A percentile compares a stretch with the other conserved stretches of the same genome.
Evolutionary conservation across 495 filamentous ascomycete species (phyloP).

Genomic region (Symbiotaphrina buchneri): DNA sequence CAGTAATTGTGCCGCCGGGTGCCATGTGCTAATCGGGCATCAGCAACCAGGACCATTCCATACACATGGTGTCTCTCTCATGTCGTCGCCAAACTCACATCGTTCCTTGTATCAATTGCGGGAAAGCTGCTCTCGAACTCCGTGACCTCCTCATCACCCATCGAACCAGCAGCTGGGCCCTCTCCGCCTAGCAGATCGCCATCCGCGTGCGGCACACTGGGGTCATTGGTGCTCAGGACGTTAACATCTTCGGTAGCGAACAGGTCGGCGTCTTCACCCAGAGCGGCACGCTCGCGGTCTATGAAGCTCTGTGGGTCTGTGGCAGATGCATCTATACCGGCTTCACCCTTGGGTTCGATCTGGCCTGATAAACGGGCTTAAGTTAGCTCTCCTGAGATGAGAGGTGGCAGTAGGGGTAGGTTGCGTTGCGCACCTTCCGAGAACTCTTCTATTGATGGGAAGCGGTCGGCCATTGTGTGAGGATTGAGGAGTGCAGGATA

Average conservation of each 20-base stretch:
- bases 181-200: constrained; percentile 51
- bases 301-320: constrained; percentile 88
- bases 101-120: constrained; percentile 53
- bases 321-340: constrained; percentile 19
- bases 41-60: background rate
- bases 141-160: constrained; percentile 25
- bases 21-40: constrained; percentile 39
- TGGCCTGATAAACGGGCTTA: background rate
- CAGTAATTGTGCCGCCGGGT: constrained; percentile 75
- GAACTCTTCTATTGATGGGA: constrained; percentile 92
- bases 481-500: no score
- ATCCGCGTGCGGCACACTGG: constrained; percentile 34
- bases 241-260: constrained; percentile 66
- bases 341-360: constrained; percentile 1
- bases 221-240: constrained; percentile 16
- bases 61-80: background rate
- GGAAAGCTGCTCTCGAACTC: constrained; percentile 82
- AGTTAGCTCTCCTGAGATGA: background rate
- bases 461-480: constrained; percentile 71
- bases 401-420: background rate
- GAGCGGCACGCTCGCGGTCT: constrained; percentile 61
- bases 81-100: constrained; percentile 28
- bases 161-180: constrained; percentile 11
- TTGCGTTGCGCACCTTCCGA: constrained; percentile 45
- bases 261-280: constrained; percentile 82